Percentiles rank a stretch among this genome's conserved stretches.
phyloP scores from a whole-genome alignment of 139 green algal species.

The Edaphochlamys debaryana region DNA sequence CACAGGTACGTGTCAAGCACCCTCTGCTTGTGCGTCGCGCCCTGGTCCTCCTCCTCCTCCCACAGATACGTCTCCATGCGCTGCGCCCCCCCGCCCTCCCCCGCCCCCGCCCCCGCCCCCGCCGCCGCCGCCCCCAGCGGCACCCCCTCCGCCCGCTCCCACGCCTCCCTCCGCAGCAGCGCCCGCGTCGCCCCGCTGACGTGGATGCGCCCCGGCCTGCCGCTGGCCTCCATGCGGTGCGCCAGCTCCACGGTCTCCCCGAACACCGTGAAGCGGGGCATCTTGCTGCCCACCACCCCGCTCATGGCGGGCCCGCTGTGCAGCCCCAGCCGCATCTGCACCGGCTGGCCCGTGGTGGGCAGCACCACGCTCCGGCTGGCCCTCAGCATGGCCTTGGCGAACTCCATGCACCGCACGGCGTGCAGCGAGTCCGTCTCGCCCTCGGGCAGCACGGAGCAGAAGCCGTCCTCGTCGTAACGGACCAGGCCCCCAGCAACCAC shows the following conservation, averaged over 20 bases:
- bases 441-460: conserved; percentile 30
- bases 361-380: background rate
- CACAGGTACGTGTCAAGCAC: conserved; percentile 17
- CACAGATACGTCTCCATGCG: conserved; percentile 16
- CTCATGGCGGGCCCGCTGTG: conserved; percentile 40
- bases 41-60: background rate
- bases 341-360: conserved; percentile 21
- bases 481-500: conserved; percentile 46
- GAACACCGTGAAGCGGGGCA: conserved; percentile 43
- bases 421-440: conserved; percentile 43
- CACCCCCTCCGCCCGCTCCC: conserved; percentile 25
- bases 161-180: conserved; percentile 25
- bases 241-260: conserved; percentile 51
- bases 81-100: background rate
- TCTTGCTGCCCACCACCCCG: conserved; percentile 30
- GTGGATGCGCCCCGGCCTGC: conserved; percentile 35
- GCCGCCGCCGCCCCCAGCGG: background rate
- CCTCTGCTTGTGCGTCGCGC: background rate
- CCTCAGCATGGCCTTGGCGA: conserved; percentile 47
- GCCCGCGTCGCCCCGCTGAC: conserved; percentile 15
- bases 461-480: conserved; percentile 33
- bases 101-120: too few relatives aligned
- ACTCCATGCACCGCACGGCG: conserved; percentile 43
- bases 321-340: conserved; percentile 31
- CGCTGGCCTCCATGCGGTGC: conserved; percentile 43